These are phyloP conservation scores for Orbilia javanica DNA, from an alignment of 2,329 filamentous ascomycete genomes.

Conservation along the genomic window DNA sequence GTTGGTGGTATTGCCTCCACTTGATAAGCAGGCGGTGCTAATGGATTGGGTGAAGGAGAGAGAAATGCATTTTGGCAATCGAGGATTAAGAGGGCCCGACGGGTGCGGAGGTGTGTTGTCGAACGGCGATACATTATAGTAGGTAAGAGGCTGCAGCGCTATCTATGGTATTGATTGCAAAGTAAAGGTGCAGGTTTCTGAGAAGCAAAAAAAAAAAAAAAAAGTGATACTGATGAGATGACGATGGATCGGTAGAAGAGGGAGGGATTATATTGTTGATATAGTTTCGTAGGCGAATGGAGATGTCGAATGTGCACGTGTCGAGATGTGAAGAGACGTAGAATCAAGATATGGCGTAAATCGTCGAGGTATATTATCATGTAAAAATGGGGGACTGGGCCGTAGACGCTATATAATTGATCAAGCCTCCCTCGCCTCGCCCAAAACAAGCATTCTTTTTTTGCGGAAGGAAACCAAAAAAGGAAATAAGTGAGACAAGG, in stretches of 20 bases:
- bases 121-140: slow-evolving; percentile 30
- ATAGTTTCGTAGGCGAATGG: background rate
- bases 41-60: slow-evolving; percentile 69
- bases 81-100: slow-evolving; percentile 81
- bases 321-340: background rate
- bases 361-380: slow-evolving; percentile 6
- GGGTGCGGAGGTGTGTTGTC: slow-evolving; percentile 63
- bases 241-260: background rate
- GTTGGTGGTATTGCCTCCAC: slow-evolving; percentile 71
- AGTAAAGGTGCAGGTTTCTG: too few relatives aligned
- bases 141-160: background rate
- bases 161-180: background rate
- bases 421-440: too few relatives aligned
- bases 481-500: background rate
- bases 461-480: background rate
- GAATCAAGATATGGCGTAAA: slow-evolving; percentile 10
- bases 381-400: background rate
- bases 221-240: too few relatives aligned
- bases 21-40: slow-evolving; percentile 69
- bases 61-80: slow-evolving; percentile 94
- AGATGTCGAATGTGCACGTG: background rate
- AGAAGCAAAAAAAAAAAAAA: too few relatives aligned
- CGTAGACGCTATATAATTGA: background rate
- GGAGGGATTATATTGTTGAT: background rate
- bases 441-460: too few relatives aligned